Percentiles rank a stretch among this genome's conserved stretches.
Evolutionary conservation across 352 stramenopile genomes (phyloP).

Genomic region (Phytophthora cryptogea): DNA sequence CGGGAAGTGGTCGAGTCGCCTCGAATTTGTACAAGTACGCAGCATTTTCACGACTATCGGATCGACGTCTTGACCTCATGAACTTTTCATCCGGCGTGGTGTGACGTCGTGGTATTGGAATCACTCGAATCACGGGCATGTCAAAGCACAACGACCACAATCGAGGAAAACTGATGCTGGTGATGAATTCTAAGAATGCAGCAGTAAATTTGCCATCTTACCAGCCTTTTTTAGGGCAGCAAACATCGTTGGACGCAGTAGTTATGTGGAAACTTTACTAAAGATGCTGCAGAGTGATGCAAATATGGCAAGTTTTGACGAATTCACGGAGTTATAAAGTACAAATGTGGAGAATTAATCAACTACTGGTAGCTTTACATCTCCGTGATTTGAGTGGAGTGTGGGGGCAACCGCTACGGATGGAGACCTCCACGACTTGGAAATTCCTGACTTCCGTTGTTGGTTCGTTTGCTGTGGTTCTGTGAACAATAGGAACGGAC

Average conservation of each 20-base stretch:
- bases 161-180: background rate
- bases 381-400: no score
- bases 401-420: background rate
- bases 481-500: conserved; percentile 20
- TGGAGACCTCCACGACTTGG: background rate
- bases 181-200: background rate
- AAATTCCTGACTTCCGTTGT: background rate
- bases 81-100: conserved; percentile 17
- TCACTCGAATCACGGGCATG: conserved; percentile 12
- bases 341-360: no score
- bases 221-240: background rate
- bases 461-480: background rate
- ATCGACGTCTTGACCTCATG: conserved; percentile 6
- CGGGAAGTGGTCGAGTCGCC: conserved; percentile 12
- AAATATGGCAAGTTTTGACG: no score
- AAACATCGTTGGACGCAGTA: background rate
- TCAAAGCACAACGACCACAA: background rate
- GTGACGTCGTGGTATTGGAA: conserved; percentile 7
- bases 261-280: no score
- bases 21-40: conserved; percentile 23
- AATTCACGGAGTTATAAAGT: no score
- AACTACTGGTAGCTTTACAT: no score
- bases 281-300: no score
- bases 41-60: conserved; percentile 5
- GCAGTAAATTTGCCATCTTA: background rate